These are phyloP conservation scores for Ceriops decandra DNA, from an alignment of 345 rosid species.

Conservation along the genomic window DNA sequence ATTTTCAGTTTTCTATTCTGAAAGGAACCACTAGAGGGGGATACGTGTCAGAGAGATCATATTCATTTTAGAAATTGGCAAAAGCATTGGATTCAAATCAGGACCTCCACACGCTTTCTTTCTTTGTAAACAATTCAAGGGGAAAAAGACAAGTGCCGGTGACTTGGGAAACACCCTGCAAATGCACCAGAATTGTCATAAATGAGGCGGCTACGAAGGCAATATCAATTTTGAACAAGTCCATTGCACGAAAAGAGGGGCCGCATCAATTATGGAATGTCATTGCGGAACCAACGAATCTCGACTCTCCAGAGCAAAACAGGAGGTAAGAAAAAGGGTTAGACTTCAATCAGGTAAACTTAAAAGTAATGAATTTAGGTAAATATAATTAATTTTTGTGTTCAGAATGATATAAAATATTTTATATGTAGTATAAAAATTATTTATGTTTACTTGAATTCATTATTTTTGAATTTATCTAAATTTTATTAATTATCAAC, in stretches of 20 bases:
- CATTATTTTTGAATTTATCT: too few relatives aligned
- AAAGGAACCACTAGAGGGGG: neutral
- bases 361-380: too few relatives aligned
- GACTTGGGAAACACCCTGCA: constrained; percentile 15
- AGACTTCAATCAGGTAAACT: too few relatives aligned
- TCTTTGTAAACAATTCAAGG: too few relatives aligned
- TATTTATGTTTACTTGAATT: too few relatives aligned
- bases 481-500: too few relatives aligned
- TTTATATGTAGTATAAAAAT: too few relatives aligned
- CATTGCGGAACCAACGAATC: neutral
- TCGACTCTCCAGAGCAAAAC: constrained; percentile 2
- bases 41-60: too few relatives aligned
- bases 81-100: constrained; percentile 23
- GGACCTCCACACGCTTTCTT: constrained; percentile 23
- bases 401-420: too few relatives aligned
- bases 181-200: constrained; percentile 3
- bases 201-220: constrained; percentile 6
- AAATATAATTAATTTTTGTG: too few relatives aligned
- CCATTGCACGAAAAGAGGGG: neutral
- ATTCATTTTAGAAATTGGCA: neutral
- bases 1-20: too few relatives aligned
- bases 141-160: neutral
- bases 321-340: constrained; percentile 2
- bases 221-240: neutral
- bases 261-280: neutral